phyloP scores from a whole-genome alignment of 129 eudicot genomes.

The Tagetes patula region DNA sequence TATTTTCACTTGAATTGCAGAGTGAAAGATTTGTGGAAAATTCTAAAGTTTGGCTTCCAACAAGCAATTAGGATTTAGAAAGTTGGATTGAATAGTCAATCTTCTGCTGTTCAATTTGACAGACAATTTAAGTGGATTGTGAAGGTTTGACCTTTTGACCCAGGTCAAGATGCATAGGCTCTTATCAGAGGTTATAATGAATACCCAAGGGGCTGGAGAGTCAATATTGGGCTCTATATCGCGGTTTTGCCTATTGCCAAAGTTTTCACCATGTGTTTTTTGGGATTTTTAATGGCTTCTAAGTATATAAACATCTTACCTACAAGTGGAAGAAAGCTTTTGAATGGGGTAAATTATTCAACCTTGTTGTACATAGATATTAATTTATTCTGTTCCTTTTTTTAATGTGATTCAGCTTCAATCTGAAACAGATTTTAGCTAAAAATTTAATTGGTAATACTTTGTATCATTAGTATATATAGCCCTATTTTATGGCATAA shows the following conservation, averaged over 20 bases:
- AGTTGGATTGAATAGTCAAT: constrained; percentile 6
- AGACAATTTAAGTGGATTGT: not conserved
- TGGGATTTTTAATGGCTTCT: constrained; percentile 95
- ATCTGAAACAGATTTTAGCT: too few relatives aligned
- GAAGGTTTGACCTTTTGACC: constrained; percentile 27
- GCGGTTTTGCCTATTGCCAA: constrained; percentile 93
- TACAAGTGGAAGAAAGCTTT: constrained; percentile 86
- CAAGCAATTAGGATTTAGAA: constrained; percentile 2
- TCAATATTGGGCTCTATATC: constrained; percentile 70
- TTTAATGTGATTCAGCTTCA: too few relatives aligned
- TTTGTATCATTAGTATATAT: not conserved
- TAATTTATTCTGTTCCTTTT: not conserved
- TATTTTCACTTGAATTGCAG: constrained; percentile 23
- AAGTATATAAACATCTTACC: constrained; percentile 85
- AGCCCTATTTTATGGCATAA: constrained; percentile 6
- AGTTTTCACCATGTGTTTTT: constrained; percentile 86
- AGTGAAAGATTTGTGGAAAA: constrained; percentile 24
- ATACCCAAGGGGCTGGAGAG: constrained; percentile 66
- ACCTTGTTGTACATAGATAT: too few relatives aligned
- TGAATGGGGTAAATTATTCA: constrained; percentile 66
- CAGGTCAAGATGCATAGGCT: constrained; percentile 48
- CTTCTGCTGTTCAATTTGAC: constrained; percentile 22
- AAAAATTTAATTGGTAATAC: too few relatives aligned
- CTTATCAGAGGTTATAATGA: constrained; percentile 52
- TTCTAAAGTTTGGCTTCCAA: constrained; percentile 18